These are phyloP conservation scores for Boletus tomentosulus DNA, from an alignment of 768 basidiomycete genomes.

Conservation along the genomic window DNA sequence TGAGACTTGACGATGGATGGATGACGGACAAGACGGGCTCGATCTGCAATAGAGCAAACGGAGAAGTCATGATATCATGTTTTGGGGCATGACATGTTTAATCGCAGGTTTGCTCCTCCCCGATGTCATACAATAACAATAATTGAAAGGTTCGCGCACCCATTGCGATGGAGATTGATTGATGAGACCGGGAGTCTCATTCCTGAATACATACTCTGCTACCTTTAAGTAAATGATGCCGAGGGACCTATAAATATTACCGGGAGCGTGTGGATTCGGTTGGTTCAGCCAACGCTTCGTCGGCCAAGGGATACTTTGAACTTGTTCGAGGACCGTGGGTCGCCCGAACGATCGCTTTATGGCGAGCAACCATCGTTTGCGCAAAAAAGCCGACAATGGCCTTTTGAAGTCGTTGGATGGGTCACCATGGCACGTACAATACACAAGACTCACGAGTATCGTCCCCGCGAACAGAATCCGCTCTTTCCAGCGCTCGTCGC, in stretches of 20 bases:
- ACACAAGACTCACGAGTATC: slow-evolving; percentile 38
- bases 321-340: slow-evolving; percentile 1
- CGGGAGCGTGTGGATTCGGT: background rate
- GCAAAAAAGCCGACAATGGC: slow-evolving; percentile 32
- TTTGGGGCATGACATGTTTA: background rate
- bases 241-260: background rate
- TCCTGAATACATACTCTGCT: background rate
- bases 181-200: background rate
- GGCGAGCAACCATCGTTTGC: slow-evolving; percentile 31
- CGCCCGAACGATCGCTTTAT: slow-evolving; percentile 27
- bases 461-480: slow-evolving; percentile 53
- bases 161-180: background rate
- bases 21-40: slow-evolving; percentile 34
- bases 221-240: background rate
- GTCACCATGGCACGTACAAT: background rate
- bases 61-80: background rate
- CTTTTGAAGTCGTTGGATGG: background rate
- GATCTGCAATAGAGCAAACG: slow-evolving; percentile 22
- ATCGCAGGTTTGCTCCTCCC: background rate
- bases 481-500: slow-evolving; percentile 69
- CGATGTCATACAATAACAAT: background rate
- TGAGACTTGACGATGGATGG: slow-evolving; percentile 28
- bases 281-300: slow-evolving; percentile 24
- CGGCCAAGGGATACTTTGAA: slow-evolving; percentile 6
- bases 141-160: background rate